Percentiles rank a stretch among this genome's conserved stretches.
phyloP scores from a whole-genome alignment of 202 grass and related monocot species.

The Thinopyrum obtusiflorum region DNA sequence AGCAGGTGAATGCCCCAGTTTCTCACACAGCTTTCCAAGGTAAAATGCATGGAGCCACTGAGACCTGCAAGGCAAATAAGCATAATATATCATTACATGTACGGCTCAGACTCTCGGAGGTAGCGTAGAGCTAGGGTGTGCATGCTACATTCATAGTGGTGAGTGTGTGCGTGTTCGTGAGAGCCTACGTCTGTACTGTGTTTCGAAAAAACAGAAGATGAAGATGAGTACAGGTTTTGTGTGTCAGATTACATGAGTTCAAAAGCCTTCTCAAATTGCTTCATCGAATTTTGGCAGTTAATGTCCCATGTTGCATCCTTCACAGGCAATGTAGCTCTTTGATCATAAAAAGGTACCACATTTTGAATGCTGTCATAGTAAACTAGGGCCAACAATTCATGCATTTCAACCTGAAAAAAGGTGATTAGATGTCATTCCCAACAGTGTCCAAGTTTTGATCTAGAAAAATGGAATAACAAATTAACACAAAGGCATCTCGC shows the following conservation, averaged over 20 bases:
- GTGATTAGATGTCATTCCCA: slow-evolving; percentile 9
- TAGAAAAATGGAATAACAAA: slow-evolving; percentile 11
- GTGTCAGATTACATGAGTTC: slow-evolving; percentile 64
- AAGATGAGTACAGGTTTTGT: slow-evolving; percentile 25
- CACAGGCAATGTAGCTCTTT: slow-evolving; percentile 74
- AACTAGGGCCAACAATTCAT: slow-evolving; percentile 88
- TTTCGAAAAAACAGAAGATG: not conserved
- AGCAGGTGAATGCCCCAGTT: slow-evolving; percentile 66
- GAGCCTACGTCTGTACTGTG: not conserved
- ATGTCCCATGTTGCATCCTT: slow-evolving; percentile 79
- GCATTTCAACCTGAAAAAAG: slow-evolving; percentile 67
- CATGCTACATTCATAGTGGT: not conserved
- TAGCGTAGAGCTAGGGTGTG: not conserved
- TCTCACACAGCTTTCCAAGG: slow-evolving; percentile 93
- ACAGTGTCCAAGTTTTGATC: slow-evolving; percentile 18
- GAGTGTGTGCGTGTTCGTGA: not conserved
- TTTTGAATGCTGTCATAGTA: slow-evolving; percentile 95
- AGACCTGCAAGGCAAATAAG: slow-evolving; percentile 46
- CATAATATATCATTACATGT: slow-evolving; percentile 27
- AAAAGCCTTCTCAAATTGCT: slow-evolving; percentile 91
- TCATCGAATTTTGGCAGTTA: slow-evolving; percentile 86
- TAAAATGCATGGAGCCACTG: slow-evolving; percentile 99
- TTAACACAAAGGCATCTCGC: slow-evolving; percentile 20
- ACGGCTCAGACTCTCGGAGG: not conserved
- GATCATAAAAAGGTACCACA: slow-evolving; percentile 95